Evolutionary conservation across 169 alveolate genomes (phyloP), one percentile per base, ranked within the genome.

Genomic region (Plasmodium inui): DNA sequence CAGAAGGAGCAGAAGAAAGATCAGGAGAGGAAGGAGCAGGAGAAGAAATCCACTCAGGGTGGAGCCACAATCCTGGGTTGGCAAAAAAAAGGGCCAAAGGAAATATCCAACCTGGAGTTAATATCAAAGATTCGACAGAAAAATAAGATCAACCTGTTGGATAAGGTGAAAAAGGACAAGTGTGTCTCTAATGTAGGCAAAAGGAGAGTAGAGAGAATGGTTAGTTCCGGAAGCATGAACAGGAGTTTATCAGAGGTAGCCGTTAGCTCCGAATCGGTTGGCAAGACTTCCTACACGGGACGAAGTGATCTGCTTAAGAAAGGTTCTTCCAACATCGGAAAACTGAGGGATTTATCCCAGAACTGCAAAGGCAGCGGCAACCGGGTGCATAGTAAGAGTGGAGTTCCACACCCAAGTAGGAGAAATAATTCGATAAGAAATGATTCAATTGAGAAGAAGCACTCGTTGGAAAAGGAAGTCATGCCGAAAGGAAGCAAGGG

Each of bases 91-190:
- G 67, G 79, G n/a, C 19, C 81, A 8, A 17, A 84, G n/a, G 73
- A 70, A 22, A 19, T 71, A 84, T 55, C 83, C 8, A 55, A 70
- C 32, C 19, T 84, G 30, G 82, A 86, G 22, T 57, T 32, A 86
- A 73, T 73, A 46, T 50, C 85, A 74, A 73, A 32, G 80, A 85
- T 74, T 14, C 30, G 80, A 26, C 53, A 74, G 79, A 74, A 85
- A 30, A 50, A 74, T 30, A 30, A 73, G 2, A 74, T 4, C 10
- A 71, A 70, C 55, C 17, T 41, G 17, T 46, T 74, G 5, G 41
- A 26, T 34, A 14, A 76, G 28, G 79, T 34, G 14, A 73, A 72
- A 26, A 50, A 32, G 30, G 67, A 74, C 7, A 74, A 74, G 28
- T 30, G 32, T 28, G 76, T 28, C 37, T 9, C 34, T 32, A 74